Percentiles rank a stretch among this genome's conserved stretches.
Conservation (phyloP, 2,329 filamentous ascomycete species). For the Phyllosticta paracitricarpa region DNA sequence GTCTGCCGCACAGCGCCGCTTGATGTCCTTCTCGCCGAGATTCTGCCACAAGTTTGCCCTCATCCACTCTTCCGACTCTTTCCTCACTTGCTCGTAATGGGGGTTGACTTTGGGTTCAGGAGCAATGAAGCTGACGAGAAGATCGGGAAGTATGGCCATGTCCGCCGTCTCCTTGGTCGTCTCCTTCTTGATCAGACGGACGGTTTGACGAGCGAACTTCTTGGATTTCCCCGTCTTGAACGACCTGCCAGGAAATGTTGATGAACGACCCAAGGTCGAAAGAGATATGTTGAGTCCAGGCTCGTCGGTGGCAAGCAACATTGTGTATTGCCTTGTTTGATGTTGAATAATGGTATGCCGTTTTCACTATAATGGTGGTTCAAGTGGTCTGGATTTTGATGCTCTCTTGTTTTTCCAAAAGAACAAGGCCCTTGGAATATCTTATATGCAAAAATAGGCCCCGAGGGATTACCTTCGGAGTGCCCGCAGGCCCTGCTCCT, state of each 20-base stretch:
- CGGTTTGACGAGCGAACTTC: background rate
- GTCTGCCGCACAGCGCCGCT: constrained; percentile 7
- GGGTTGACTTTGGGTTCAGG: constrained; percentile 10
- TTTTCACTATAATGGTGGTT: background rate
- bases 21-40: constrained; percentile 2
- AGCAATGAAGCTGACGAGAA: constrained; percentile 9
- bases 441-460: background rate
- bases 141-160: constrained; percentile 8
- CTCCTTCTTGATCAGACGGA: background rate
- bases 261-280: background rate
- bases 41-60: constrained; percentile 1
- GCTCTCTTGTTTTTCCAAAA: background rate
- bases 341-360: background rate
- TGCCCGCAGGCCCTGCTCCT: background rate
- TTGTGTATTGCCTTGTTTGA: background rate
- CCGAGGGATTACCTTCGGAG: background rate
- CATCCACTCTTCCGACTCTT: constrained; percentile 9
- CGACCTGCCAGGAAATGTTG: background rate
- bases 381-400: background rate
- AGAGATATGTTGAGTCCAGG: background rate
- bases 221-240: background rate
- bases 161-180: background rate
- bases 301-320: background rate
- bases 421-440: background rate
- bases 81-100: constrained; percentile 6